phyloP scores from a whole-genome alignment of 2,329 filamentous ascomycete species.

The Trichoderma sp. region DNA sequence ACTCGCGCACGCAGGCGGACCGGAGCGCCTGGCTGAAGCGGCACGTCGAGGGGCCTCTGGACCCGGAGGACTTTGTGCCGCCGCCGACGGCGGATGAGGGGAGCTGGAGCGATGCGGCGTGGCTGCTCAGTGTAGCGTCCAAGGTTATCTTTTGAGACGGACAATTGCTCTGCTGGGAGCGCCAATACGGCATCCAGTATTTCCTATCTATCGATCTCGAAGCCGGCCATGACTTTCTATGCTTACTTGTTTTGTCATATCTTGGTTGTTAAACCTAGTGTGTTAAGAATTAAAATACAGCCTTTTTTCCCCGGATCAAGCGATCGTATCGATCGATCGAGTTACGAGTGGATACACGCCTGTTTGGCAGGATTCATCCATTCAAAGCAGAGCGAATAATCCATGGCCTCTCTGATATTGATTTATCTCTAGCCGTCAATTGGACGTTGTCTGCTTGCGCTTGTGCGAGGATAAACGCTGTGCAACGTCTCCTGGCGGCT shows the following conservation, averaged over 20 bases:
- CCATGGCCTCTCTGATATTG: not conserved
- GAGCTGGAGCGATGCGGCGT: slow-evolving; percentile 68
- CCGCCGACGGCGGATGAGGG: slow-evolving; percentile 57
- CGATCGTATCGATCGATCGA: slow-evolving; percentile 23
- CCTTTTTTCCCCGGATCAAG: slow-evolving; percentile 5
- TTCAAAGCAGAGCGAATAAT: not conserved
- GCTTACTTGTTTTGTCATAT: not conserved
- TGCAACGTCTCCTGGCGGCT: not conserved
- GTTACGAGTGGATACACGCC: slow-evolving; percentile 4
- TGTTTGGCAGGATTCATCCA: not conserved
- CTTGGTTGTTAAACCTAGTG: not conserved
- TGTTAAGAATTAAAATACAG: not conserved
- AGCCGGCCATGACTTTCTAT: not conserved
- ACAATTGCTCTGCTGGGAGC: not conserved
- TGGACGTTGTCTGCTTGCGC: no score
- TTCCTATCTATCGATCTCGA: not conserved
- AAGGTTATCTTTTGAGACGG: slow-evolving; percentile 57
- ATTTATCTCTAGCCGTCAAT: not conserved
- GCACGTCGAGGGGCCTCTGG: slow-evolving; percentile 47
- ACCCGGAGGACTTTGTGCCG: slow-evolving; percentile 51
- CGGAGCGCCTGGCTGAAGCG: slow-evolving; percentile 42
- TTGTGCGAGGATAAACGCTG: not conserved
- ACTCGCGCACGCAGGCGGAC: slow-evolving; percentile 36
- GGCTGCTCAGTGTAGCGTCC: slow-evolving; percentile 66
- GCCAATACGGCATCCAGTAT: not conserved